Base-by-base conservation (phyloP, 1,284 basidiomycete species). In the Melanopsichium pennsylvanicum region DNA sequence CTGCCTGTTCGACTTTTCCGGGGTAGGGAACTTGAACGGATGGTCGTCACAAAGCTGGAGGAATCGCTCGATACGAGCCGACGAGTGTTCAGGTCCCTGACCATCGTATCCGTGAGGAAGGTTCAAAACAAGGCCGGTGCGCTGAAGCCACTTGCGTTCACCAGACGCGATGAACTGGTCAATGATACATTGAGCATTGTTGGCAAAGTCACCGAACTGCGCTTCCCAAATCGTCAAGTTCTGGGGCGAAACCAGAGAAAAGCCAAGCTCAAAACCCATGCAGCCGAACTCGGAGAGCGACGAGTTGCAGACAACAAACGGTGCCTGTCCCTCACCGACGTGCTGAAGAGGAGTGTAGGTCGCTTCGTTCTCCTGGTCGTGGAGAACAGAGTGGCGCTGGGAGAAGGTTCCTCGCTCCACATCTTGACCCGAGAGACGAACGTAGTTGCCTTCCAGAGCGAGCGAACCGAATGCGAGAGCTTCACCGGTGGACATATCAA, bases 401-500 rank as follows among this genome's bases (percentile, higher is more conserved):
- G 94, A 97, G 86, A 99, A 99, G 8, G 96, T 99, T 51, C 96
- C 96, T 82, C 96, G 90, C 84, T 99, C 96, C 49, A 98, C 95
- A 82, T 98, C 96, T 84, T 99, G 96, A 39, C 96, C 96, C 1
- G 93, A 97, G 2, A 98, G 85, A 76, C 96, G 91, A 48, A 99
- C 91, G 81, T 98, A 93, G 55, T 90, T 90, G 78, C 92, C 91
- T 84, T 98, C 94, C 40, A 95, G 85, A 26, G 90, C 90, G 45
- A 98, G 88, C 13, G 93, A 87, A 63, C 95, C 96, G 78, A 98
- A 93, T 0, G 96, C 96, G 50, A 99, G 88, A 0, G 96, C 93
- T 84, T 99, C 96, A 60, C 94, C 95, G n/a, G 96, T 99, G 15
- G 93, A 90, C 93, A 95, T 97, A 83, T 99, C 96, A 75, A 98